Percentiles rank a stretch among this genome's conserved stretches.
These are phyloP conservation scores for Colletotrichum sidae DNA, from an alignment of 2,329 filamentous ascomycete genomes.

Conservation along the genomic window DNA sequence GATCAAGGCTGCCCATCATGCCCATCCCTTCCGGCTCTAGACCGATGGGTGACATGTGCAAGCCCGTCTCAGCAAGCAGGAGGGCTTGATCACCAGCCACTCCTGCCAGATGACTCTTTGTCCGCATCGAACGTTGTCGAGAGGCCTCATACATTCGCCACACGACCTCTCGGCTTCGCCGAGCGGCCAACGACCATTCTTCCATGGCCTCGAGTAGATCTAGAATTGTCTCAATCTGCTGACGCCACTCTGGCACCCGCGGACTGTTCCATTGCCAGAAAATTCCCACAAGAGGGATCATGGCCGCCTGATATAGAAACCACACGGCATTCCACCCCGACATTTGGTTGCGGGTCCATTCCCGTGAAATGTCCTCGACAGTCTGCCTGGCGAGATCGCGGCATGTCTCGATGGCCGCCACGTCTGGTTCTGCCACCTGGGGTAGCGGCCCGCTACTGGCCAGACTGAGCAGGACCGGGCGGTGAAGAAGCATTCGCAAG, in stretches of 20 bases:
- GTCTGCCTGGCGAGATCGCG: slow-evolving; percentile 76
- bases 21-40: slow-evolving; percentile 62
- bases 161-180: slow-evolving; percentile 72
- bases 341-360: slow-evolving; percentile 80
- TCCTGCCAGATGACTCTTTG: slow-evolving; percentile 45
- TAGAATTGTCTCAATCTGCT: slow-evolving; percentile 68
- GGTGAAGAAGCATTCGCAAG: slow-evolving; percentile 79
- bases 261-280: slow-evolving; percentile 73
- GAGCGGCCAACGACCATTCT: slow-evolving; percentile 73
- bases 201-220: slow-evolving; percentile 73
- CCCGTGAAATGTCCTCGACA: slow-evolving; percentile 77
- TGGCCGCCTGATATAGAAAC: slow-evolving; percentile 84
- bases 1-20: slow-evolving; percentile 65
- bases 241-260: slow-evolving; percentile 63
- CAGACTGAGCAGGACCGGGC: slow-evolving; percentile 77
- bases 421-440: slow-evolving; percentile 69
- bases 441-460: slow-evolving; percentile 63
- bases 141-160: slow-evolving; percentile 72
- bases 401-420: slow-evolving; percentile 75
- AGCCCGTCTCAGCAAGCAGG: slow-evolving; percentile 51
- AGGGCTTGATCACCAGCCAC: slow-evolving; percentile 49
- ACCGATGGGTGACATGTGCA: slow-evolving; percentile 64
- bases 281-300: slow-evolving; percentile 81
- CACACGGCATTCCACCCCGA: slow-evolving; percentile 85
- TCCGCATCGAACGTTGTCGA: slow-evolving; percentile 49